Base-by-base conservation (phyloP, 2,329 filamentous ascomycete genomes). In the Nemania serpens region DNA sequence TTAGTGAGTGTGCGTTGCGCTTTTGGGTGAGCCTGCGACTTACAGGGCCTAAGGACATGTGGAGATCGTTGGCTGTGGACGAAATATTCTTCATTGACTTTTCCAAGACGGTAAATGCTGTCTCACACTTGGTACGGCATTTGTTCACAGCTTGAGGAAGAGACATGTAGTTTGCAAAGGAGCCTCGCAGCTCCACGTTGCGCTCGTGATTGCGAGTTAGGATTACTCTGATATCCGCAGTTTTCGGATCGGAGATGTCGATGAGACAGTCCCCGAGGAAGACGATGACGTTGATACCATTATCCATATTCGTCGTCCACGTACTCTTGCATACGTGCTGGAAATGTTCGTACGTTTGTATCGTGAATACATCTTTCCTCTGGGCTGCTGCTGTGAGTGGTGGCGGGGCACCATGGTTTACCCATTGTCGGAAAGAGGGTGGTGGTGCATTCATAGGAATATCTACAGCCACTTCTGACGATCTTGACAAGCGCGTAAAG, bases 371-470 rank as follows among this genome's bases (percentile, higher is more conserved):
- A 17, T 41, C 39, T 17, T 41, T 41, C 39, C 39, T 41, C 13
- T 41, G 39, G 3, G n/a, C 39, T 17, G 39, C 39, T 41, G 39
- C 39, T 18, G 39, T 15, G n/a, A 41, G 39, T 41, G 39, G 39
- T 10, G 39, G 39, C n/a, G 39, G 39, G 13, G 39, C 39, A 17
- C 39, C 39, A 9, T 50, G 17, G 13, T 50, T 50, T 3, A 39
- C 47, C 47, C 47, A 50, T 39, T 50, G 47, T 37, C 33, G 18
- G 34, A 50, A 50, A 10, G 47, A 22, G 47, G 22, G 33, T 25
- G 34, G 47, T 5, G 47, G 17, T 7, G 33, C 34, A 37, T 37
- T 50, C 33, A 39, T 50, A 13, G 47, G 34, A 17, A 41, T 22
- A 37, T 37, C 13, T 4, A 50, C 12, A 33, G 47, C 34, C 33